A percentile compares a stretch with the other conserved stretches of the same genome.
Evolutionary conservation across 345 rosid species (phyloP).

Genomic region (Brassica rapa): DNA sequence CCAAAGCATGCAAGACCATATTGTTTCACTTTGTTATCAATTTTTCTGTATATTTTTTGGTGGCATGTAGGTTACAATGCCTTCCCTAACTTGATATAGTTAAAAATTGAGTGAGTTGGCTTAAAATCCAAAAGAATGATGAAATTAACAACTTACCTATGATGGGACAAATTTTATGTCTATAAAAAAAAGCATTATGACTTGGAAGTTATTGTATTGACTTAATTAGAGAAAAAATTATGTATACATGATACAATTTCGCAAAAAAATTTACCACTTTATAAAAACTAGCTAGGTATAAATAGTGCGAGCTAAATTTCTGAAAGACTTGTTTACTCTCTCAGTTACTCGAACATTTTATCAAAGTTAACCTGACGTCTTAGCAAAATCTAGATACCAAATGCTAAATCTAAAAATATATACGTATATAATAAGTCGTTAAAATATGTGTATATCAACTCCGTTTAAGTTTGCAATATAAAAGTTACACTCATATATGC

Average conservation of each 20-base stretch:
- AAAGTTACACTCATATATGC: not conserved
- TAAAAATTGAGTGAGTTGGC: not conserved
- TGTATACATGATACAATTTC: too few species aligned
- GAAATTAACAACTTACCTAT: too few species aligned
- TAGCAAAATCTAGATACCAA: not conserved
- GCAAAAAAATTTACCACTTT: not conserved
- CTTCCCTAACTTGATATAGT: not conserved
- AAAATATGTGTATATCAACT: not conserved
- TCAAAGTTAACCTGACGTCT: not conserved
- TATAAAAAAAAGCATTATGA: too few species aligned
- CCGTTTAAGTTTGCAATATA: not conserved
- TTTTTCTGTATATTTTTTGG: conserved; percentile 13
- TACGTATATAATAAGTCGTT: not conserved
- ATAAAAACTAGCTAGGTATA: not conserved
- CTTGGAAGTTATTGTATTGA: too few species aligned
- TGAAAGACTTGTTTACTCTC: not conserved
- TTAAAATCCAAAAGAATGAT: too few species aligned
- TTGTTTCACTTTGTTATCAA: conserved; percentile 9
- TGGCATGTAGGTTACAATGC: conserved; percentile 21
- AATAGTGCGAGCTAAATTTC: not conserved
- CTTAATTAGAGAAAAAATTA: too few species aligned
- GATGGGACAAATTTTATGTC: too few species aligned
- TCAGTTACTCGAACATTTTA: not conserved
- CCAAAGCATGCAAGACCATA: conserved; percentile 37
- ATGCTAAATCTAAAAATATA: not conserved